phyloP scores from a whole-genome alignment of 768 basidiomycete species.

The Suillus placidus region DNA sequence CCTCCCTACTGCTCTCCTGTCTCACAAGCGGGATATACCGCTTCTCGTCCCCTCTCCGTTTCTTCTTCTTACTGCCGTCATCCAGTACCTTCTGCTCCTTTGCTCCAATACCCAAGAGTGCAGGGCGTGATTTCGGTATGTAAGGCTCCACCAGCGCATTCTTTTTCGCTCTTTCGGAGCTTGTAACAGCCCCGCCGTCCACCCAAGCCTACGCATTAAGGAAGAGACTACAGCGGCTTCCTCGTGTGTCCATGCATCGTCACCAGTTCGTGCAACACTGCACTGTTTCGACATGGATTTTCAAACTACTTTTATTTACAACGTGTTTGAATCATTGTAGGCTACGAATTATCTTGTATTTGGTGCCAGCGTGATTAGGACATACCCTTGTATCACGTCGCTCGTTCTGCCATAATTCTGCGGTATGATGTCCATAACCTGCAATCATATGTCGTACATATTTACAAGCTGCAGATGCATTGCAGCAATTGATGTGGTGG shows the following conservation, averaged over 20 bases:
- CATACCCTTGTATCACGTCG: background rate
- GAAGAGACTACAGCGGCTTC: background rate
- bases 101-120: conserved; percentile 90
- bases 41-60: conserved; percentile 55
- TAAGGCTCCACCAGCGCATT: conserved; percentile 75
- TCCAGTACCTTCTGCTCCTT: conserved; percentile 80
- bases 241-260: background rate
- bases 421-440: background rate
- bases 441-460: background rate
- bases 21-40: conserved; percentile 84
- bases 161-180: conserved; percentile 49
- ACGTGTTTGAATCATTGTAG: background rate
- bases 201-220: conserved; percentile 59
- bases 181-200: conserved; percentile 70
- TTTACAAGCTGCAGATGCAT: background rate
- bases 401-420: background rate
- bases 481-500: background rate
- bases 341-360: background rate
- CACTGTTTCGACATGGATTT: background rate
- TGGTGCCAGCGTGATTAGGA: background rate
- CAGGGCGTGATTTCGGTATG: conserved; percentile 79
- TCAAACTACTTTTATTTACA: background rate
- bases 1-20: conserved; percentile 51
- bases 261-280: background rate
- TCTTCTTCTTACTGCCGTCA: conserved; percentile 63